A percentile compares a stretch with the other conserved stretches of the same genome.
phyloP scores from a whole-genome alignment of 768 basidiomycete genomes.

The Lentinula edodes region DNA sequence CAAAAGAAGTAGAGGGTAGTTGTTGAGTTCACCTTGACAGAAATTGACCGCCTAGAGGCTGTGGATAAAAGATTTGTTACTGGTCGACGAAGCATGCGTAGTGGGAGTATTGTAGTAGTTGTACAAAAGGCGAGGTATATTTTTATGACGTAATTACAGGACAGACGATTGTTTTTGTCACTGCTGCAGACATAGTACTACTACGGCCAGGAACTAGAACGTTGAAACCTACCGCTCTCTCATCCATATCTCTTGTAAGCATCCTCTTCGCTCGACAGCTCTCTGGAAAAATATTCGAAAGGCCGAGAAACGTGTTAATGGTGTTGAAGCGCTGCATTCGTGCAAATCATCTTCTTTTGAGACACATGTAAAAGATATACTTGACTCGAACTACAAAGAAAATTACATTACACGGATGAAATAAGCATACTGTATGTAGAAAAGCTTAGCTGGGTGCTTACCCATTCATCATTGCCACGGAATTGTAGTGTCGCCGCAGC shows the following conservation, averaged over 20 bases:
- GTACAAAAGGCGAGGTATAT: constrained; percentile 10
- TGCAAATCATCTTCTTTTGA: neutral
- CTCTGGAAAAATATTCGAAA: constrained; percentile 23
- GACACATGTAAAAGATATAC: neutral
- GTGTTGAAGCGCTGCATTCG: neutral
- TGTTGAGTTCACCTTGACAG: constrained; percentile 48
- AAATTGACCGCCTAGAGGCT: constrained; percentile 43
- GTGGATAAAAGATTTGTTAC: constrained; percentile 16
- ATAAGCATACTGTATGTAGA: too few species aligned
- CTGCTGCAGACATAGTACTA: neutral
- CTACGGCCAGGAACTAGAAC: neutral
- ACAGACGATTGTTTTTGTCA: neutral
- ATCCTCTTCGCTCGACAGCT: constrained; percentile 26
- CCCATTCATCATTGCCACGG: constrained; percentile 12
- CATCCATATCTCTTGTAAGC: constrained; percentile 36
- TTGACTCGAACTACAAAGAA: neutral
- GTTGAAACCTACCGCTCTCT: neutral
- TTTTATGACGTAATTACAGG: constrained; percentile 22
- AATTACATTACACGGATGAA: neutral
- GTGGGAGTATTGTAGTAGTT: constrained; percentile 18
- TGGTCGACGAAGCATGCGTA: constrained; percentile 17
- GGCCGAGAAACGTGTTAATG: neutral
- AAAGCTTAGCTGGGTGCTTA: constrained; percentile 5
- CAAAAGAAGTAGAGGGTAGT: neutral
- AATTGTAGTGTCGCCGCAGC: constrained; percentile 6